Evolutionary conservation across 805 yeast genomes (phyloP), one percentile per base, ranked within the genome.

Genomic region (Sugiyamaella chiloensis): DNA sequence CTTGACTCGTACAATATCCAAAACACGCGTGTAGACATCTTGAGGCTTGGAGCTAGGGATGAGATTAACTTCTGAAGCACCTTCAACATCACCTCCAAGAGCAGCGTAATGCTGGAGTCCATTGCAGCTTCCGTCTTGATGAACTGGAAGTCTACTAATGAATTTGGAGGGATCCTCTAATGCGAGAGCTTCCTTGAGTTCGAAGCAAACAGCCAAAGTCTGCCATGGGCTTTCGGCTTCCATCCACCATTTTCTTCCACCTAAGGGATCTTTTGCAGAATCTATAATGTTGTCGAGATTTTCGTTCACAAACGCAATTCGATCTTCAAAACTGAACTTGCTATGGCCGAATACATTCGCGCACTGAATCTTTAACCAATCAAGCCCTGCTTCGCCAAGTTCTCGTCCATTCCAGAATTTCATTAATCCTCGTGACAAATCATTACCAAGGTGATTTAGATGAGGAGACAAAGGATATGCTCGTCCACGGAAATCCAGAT

Each of bases 51-150:
- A 81, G 6, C 76, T 69, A 2, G 81, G 81, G 11, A 72, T 62
- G 58, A 80, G 66, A 55, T 80, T 80, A 17, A 80, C 86, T 59
- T 80, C 82, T 27, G 64, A 64, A 1, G 85, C 86, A 55, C 85
- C 86, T 55, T 79, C 85, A 8, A 72, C 48, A 54, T 80, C 86
- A 55, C 85, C 84, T 45, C 85, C 85, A n/a, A 80, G 68, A 0
- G 86, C 86, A 2, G 86, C 86, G 59, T 80, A 80, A 59, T 80
- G 86, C 64, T 80, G 86, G 39, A 80, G 67, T 1, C 86, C 86
- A 54, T 80, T 80, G 60, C 86, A 80, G 1, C 84, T 78, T 29
- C 86, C 86, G 55, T 80, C 86, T 59, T 78, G 83, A 55, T 81
- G 85, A 4, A 80, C 79, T 0, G 84, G 80, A 6, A 78, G 59